Conservation (phyloP, 2,329 filamentous ascomycete genomes). For the Paradendryphiella salina region DNA sequence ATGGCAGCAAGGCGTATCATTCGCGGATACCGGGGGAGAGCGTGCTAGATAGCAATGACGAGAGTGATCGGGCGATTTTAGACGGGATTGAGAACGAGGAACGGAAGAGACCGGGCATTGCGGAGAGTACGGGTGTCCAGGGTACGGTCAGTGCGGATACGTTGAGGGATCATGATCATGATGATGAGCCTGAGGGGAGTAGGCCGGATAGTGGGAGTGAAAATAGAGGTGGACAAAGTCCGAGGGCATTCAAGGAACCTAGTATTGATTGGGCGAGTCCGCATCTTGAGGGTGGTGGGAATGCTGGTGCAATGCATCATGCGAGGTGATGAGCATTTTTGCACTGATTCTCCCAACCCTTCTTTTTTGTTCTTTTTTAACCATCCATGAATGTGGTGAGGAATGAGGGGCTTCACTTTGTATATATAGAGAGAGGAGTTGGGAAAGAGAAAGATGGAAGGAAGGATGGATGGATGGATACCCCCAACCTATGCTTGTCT, state of each 20-base stretch:
- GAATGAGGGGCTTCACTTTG: no score
- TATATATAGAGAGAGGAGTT: no score
- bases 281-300: neutral
- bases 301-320: neutral
- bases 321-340: neutral
- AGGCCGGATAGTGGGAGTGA: neutral
- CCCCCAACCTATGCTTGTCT: no score
- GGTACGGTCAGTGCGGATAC: slow-evolving; percentile 21
- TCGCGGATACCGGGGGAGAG: slow-evolving; percentile 27
- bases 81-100: slow-evolving; percentile 5
- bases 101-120: slow-evolving; percentile 25
- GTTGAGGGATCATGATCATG: neutral
- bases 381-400: no score
- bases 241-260: slow-evolving; percentile 6
- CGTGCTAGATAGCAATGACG: slow-evolving; percentile 28
- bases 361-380: no score
- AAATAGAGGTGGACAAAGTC: neutral
- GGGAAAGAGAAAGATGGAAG: no score
- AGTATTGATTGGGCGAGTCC: slow-evolving; percentile 16
- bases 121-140: slow-evolving; percentile 31
- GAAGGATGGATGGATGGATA: no score
- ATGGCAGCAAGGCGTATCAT: slow-evolving; percentile 27
- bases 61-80: slow-evolving; percentile 35
- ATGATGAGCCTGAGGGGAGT: neutral
- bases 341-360: no score